phyloP scores from a whole-genome alignment of 345 rosid species.

The Hirschfeldia incana region DNA sequence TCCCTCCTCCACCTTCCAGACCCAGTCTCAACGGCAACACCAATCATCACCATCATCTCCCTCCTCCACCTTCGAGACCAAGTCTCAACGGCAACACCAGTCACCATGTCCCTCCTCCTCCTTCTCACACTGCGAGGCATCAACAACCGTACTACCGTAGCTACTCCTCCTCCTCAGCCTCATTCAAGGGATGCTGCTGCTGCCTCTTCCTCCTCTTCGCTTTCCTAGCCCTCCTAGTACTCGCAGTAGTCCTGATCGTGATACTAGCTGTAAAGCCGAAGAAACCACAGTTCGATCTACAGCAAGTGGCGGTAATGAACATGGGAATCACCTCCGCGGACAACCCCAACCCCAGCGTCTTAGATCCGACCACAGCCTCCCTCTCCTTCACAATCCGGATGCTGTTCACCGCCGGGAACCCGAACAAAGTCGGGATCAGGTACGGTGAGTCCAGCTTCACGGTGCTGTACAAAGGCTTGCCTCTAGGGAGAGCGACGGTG shows the following conservation, averaged over 20 bases:
- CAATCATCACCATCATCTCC: conserved; percentile 17
- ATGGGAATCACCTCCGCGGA: conserved; percentile 70
- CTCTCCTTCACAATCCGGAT: conserved; percentile 70
- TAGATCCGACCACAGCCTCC: conserved; percentile 62
- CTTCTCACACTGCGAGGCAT: conserved; percentile 28
- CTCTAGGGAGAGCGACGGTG: conserved; percentile 82
- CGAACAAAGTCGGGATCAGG: conserved; percentile 95
- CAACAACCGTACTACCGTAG: conserved; percentile 46
- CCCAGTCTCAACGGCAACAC: conserved; percentile 21
- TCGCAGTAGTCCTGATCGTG: conserved; percentile 71
- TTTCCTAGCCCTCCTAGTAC: conserved; percentile 68
- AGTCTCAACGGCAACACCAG: conserved; percentile 26
- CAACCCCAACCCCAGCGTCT: conserved; percentile 36
- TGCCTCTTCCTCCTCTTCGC: conserved; percentile 89
- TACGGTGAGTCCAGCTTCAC: conserved; percentile 94
- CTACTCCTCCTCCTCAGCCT: conserved; percentile 67
- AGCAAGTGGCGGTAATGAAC: conserved; percentile 87
- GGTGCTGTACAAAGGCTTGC: conserved; percentile 91
- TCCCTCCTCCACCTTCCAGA: conserved; percentile 26
- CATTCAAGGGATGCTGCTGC: conserved; percentile 96
- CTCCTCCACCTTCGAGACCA: conserved; percentile 25
- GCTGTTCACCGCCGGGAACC: conserved; percentile 89
- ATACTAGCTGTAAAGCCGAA: conserved; percentile 94
- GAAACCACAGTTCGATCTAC: conserved; percentile 98
- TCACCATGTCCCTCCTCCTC: conserved; percentile 25